phyloP scores from a whole-genome alignment of 2,329 filamentous ascomycete genomes.

The Alternaria arborescens region DNA sequence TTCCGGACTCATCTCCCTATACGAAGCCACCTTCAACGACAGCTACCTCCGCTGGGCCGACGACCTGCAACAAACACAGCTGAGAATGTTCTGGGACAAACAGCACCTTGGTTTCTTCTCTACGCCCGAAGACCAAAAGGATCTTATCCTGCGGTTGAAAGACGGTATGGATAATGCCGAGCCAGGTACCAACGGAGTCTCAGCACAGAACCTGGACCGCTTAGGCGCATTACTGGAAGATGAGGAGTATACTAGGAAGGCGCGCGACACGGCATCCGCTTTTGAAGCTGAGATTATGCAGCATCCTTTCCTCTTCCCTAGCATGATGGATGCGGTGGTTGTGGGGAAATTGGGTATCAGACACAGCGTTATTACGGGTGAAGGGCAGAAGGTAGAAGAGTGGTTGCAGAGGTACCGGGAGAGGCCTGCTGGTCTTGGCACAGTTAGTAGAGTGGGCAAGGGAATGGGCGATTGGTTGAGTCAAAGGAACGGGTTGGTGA shows the following conservation, averaged over 20 bases:
- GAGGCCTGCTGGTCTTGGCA: constrained; percentile 46
- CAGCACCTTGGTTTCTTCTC: constrained; percentile 73
- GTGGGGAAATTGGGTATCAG: constrained; percentile 74
- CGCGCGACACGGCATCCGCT: constrained; percentile 77
- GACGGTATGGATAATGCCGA: constrained; percentile 94
- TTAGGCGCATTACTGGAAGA: constrained; percentile 75
- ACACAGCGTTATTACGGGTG: constrained; percentile 64
- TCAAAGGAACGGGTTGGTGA: constrained; percentile 59
- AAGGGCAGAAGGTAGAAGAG: constrained; percentile 53
- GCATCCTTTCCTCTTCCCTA: constrained; percentile 90
- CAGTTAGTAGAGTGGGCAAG: constrained; percentile 48
- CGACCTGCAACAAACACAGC: constrained; percentile 79
- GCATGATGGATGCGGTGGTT: constrained; percentile 79
- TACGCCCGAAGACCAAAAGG: constrained; percentile 68
- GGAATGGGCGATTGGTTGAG: constrained; percentile 58
- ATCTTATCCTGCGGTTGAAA: constrained; percentile 86
- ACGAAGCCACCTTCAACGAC: constrained; percentile 81
- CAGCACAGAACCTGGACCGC: constrained; percentile 86
- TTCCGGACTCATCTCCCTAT: constrained; percentile 82
- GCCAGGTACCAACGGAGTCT: constrained; percentile 87
- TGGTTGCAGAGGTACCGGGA: constrained; percentile 54
- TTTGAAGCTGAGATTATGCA: constrained; percentile 93
- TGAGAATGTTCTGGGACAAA: constrained; percentile 78
- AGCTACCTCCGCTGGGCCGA: constrained; percentile 82
- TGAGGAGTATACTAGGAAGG: constrained; percentile 68